Base-by-base conservation (phyloP, 257 asterid genomes). In the Ehretia macrophylla region DNA sequence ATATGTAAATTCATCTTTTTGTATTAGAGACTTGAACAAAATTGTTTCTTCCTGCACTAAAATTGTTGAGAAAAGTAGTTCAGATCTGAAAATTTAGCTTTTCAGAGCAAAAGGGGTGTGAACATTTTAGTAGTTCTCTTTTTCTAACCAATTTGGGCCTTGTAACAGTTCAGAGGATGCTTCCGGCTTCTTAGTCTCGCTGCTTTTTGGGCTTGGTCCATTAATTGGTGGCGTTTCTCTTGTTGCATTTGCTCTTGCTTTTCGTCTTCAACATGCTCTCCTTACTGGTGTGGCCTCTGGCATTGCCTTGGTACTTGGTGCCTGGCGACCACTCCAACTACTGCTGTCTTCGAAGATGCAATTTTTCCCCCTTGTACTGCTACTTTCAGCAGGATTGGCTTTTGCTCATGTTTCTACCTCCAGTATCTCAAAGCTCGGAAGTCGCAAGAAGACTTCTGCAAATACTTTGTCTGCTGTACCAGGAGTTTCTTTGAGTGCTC, bases 241-340 rank as follows among this genome's bases (percentile, higher is more conserved):
- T 11, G 77, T 86, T 38, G 87, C 94, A 58, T 89, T 85, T 66
- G 96, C 97, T 52, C 83, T 85, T 38, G 79, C 90, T 38, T 80
- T 89, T 68, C 84, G 68, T 11, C 96, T 83, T 51, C 96, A 86
- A 70, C 99, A 86, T 37, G 87, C 99, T n/a, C 77, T 93, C 65
- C 96, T 93, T 62, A 86, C 95, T 0, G 96, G 97, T 51, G 74
- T 80, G 51, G 96, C 99, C 62, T 86, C 94, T 11, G 99, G 99
- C 68, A 81, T 84, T 37, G 97, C 97, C 75, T 86, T 86, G 35
- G 80, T 93, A 62, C 95, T 93, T 1, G 94, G 94, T 23, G 67
- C 77, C 21, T 93, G 97, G 97, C 78, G 99, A 59, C 99, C 99
- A 62, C 79, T 89, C 48, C 97, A 86, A 62, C 82, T 93, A 54